Evolutionary conservation across 306 rosid genomes (phyloP).

Genomic region (Trifolium pratense): DNA sequence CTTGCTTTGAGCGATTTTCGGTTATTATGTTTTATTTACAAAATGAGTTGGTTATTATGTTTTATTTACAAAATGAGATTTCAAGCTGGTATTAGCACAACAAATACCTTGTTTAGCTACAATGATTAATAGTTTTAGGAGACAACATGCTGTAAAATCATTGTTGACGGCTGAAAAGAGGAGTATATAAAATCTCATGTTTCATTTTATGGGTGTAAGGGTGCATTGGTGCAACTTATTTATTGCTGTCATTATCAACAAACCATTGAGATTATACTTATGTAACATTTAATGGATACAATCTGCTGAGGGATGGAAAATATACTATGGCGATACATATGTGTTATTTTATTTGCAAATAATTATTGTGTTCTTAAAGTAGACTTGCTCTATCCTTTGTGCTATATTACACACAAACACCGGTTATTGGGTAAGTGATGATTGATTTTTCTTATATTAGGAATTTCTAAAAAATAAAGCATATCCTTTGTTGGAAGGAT

Average conservation of each 20-base stretch:
- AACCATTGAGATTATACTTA: slow-evolving; percentile 6
- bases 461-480: slow-evolving; percentile 85
- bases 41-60: not conserved
- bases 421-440: slow-evolving; percentile 25
- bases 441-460: slow-evolving; percentile 51
- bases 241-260: slow-evolving; percentile 12
- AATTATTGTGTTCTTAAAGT: slow-evolving; percentile 5
- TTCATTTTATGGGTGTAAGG: slow-evolving; percentile 11
- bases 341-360: not conserved
- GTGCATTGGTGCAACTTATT: slow-evolving; percentile 23
- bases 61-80: slow-evolving; percentile 6
- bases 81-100: slow-evolving; percentile 27
- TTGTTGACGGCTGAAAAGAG: not conserved
- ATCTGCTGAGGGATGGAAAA: slow-evolving; percentile 14
- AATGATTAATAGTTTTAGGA: not conserved
- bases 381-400: slow-evolving; percentile 26
- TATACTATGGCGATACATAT: slow-evolving; percentile 15
- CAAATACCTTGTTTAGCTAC: slow-evolving; percentile 22
- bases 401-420: slow-evolving; percentile 9
- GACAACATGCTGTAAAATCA: not conserved
- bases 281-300: not conserved
- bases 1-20: slow-evolving; percentile 14
- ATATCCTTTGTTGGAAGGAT: slow-evolving; percentile 95
- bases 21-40: slow-evolving; percentile 2
- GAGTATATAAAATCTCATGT: slow-evolving; percentile 2